These are phyloP conservation scores for Naganishia onofrii DNA, from an alignment of 768 basidiomycete genomes.

Conservation along the genomic window DNA sequence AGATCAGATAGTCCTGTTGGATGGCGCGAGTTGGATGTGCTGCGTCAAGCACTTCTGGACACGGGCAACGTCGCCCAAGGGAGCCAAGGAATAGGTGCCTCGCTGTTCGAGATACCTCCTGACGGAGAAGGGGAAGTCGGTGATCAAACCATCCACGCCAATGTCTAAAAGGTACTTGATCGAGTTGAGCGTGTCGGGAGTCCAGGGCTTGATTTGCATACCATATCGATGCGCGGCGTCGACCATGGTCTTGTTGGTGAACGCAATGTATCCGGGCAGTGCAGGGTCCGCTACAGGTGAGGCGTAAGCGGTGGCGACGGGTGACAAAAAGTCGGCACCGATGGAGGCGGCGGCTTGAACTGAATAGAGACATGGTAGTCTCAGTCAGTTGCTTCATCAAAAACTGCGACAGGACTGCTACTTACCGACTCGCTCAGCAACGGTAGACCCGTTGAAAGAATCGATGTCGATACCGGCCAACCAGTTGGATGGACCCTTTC, in stretches of 20 bases:
- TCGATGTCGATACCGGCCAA: conserved; percentile 66
- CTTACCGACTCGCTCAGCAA: conserved; percentile 58
- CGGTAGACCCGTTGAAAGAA: conserved; percentile 63
- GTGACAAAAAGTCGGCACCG: conserved; percentile 66
- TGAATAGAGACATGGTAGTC: background rate
- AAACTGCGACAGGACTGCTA: background rate
- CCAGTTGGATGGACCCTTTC: conserved; percentile 62
- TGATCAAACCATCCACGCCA: conserved; percentile 73
- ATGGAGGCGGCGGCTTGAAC: conserved; percentile 69
- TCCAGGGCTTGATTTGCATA: conserved; percentile 70
- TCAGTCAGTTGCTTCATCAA: background rate
- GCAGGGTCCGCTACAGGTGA: conserved; percentile 55
- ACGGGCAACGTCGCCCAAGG: conserved; percentile 61
- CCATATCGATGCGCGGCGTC: conserved; percentile 64
- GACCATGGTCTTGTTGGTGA: conserved; percentile 70
- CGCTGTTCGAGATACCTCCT: conserved; percentile 62
- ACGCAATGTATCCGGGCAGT: conserved; percentile 57
- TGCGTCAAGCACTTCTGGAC: conserved; percentile 65
- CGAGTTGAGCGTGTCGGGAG: conserved; percentile 64
- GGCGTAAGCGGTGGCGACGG: conserved; percentile 57
- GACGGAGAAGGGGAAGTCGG: conserved; percentile 67
- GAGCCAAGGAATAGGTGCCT: conserved; percentile 58
- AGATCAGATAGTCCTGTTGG: conserved; percentile 27
- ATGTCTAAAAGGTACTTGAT: conserved; percentile 63
- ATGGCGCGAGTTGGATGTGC: conserved; percentile 51